Evolutionary conservation across 2,329 filamentous ascomycete species (phyloP).

Genomic region (Lecanicillium sp.): DNA sequence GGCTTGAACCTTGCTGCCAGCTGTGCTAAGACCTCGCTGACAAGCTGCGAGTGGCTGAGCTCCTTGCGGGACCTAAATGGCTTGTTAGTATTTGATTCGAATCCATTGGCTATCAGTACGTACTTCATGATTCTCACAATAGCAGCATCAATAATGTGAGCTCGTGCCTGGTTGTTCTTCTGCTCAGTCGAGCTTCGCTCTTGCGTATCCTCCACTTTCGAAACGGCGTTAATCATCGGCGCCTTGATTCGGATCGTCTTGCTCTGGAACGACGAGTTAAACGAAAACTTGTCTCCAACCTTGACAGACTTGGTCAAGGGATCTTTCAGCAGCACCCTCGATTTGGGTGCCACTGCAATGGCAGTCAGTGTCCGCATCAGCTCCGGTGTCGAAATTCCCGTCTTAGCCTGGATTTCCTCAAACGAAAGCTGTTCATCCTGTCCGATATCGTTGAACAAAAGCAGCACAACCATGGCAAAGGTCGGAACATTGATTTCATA

Average conservation of each 20-base stretch:
- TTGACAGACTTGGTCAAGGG: constrained; percentile 73
- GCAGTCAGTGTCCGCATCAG: constrained; percentile 73
- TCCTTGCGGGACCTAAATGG: constrained; percentile 60
- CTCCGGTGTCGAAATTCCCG: constrained; percentile 68
- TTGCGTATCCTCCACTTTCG: constrained; percentile 71
- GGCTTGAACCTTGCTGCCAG: constrained; percentile 64
- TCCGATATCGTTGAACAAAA: constrained; percentile 77
- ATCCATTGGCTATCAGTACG: constrained; percentile 26
- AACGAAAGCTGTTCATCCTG: constrained; percentile 44
- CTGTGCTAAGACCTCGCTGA: constrained; percentile 65
- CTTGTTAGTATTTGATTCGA: constrained; percentile 17
- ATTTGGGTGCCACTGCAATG: constrained; percentile 75
- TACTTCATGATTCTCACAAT: constrained; percentile 84
- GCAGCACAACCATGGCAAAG: constrained; percentile 80
- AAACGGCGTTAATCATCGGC: constrained; percentile 70
- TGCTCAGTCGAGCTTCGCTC: constrained; percentile 65
- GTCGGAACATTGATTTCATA: constrained; percentile 92
- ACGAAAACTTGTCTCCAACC: constrained; percentile 67
- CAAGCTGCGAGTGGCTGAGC: constrained; percentile 58
- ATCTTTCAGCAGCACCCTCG: constrained; percentile 70
- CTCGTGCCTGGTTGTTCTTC: constrained; percentile 64
- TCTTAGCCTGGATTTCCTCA: constrained; percentile 76
- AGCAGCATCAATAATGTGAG: constrained; percentile 65
- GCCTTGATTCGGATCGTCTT: constrained; percentile 85
- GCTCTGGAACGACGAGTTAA: constrained; percentile 75